Evolutionary conservation across 176 grass and related monocot genomes (phyloP).

Genomic region (Carex littledalei): DNA sequence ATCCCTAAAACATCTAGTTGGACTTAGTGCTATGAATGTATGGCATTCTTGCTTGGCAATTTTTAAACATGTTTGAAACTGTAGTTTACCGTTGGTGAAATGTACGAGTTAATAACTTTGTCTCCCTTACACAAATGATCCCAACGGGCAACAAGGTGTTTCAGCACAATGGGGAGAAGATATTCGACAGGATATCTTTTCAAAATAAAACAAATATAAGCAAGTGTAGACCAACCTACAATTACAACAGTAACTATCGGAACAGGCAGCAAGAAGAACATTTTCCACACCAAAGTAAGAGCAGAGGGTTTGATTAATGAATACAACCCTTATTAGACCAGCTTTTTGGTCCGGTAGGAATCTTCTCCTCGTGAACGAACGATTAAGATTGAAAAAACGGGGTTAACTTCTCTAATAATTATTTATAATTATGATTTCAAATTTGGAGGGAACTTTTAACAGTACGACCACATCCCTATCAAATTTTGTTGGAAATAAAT

Average conservation of each 20-base stretch:
- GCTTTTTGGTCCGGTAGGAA: not conserved
- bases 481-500: not conserved
- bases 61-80: not conserved
- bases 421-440: not conserved
- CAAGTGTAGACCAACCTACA: not conserved
- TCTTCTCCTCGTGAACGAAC: not conserved
- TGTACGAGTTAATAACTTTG: not conserved
- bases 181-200: not conserved
- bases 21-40: not conserved
- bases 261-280: not conserved
- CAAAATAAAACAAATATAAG: not conserved
- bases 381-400: not conserved
- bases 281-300: not conserved
- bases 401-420: not conserved
- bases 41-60: not conserved
- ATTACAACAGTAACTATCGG: not conserved
- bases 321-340: not conserved
- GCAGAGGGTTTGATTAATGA: not conserved
- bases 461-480: not conserved
- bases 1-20: not conserved
- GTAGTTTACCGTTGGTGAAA: not conserved
- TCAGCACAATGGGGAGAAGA: not conserved
- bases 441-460: not conserved
- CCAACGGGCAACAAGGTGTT: not conserved
- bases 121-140: too few relatives aligned